Percentiles rank a stretch among this genome's conserved stretches.
phyloP scores from a whole-genome alignment of 73 alveolate genomes.

The Tetrahymena thermophila region DNA sequence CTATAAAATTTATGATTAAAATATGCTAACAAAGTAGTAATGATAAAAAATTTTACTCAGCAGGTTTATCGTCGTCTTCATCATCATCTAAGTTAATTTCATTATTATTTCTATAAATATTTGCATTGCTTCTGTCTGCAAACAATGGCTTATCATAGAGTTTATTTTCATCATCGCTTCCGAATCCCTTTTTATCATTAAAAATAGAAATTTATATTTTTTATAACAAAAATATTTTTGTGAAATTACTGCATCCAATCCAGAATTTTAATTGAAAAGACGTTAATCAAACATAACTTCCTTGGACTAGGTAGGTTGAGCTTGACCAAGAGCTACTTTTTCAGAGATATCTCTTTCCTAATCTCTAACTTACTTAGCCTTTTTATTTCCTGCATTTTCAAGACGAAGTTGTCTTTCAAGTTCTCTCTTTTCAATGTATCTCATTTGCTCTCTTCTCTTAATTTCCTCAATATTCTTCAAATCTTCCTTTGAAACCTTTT shows the following conservation, averaged over 20 bases:
- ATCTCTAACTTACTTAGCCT: constrained; percentile 73
- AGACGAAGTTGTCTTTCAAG: constrained; percentile 82
- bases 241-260: background rate
- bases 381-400: constrained; percentile 73
- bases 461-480: constrained; percentile 56
- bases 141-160: background rate
- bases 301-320: constrained; percentile 35
- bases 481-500: constrained; percentile 45
- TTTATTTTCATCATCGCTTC: background rate
- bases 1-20: background rate
- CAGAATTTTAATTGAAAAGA: background rate
- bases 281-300: background rate
- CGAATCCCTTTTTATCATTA: background rate
- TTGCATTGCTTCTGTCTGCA: background rate
- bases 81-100: background rate
- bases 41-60: background rate
- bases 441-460: constrained; percentile 71
- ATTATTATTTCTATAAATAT: background rate
- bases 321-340: constrained; percentile 93
- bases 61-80: background rate
- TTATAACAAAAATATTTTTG: too few species aligned
- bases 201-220: background rate
- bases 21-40: background rate
- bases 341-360: constrained; percentile 96
- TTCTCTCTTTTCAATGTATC: constrained; percentile 84